Percentiles rank a stretch among this genome's conserved stretches.
Evolutionary conservation across 495 filamentous ascomycete genomes (phyloP).

Genomic region (Hyaloscypha hepaticicola): DNA sequence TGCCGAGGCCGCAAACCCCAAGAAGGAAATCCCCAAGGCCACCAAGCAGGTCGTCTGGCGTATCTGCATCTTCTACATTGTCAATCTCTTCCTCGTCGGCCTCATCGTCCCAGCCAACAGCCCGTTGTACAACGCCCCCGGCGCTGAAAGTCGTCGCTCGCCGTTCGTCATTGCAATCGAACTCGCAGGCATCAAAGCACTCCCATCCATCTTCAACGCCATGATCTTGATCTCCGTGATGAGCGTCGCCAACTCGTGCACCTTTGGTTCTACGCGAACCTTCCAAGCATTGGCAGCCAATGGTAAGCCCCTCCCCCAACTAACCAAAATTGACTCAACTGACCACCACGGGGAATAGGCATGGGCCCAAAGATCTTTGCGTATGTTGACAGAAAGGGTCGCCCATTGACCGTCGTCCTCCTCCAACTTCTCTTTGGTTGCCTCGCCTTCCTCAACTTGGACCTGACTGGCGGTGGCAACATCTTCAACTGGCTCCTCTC

Average conservation of each 20-base stretch:
- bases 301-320: slow-evolving; percentile 47
- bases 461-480: slow-evolving; percentile 38
- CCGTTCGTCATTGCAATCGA: slow-evolving; percentile 70
- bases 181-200: slow-evolving; percentile 60
- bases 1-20: slow-evolving; percentile 80
- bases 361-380: slow-evolving; percentile 58
- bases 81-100: slow-evolving; percentile 60
- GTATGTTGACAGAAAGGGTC: slow-evolving; percentile 58
- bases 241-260: slow-evolving; percentile 61
- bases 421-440: slow-evolving; percentile 53
- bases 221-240: slow-evolving; percentile 63
- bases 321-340: slow-evolving; percentile 40
- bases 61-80: slow-evolving; percentile 79
- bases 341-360: slow-evolving; percentile 42
- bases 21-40: slow-evolving; percentile 73
- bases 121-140: slow-evolving; percentile 55
- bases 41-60: slow-evolving; percentile 83
- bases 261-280: slow-evolving; percentile 62
- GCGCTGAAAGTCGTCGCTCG: slow-evolving; percentile 54
- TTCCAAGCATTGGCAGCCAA: slow-evolving; percentile 67
- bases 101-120: slow-evolving; percentile 46
- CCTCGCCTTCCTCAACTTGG: slow-evolving; percentile 52
- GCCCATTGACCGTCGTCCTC: slow-evolving; percentile 51
- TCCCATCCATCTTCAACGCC: slow-evolving; percentile 69
- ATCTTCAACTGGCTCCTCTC: slow-evolving; percentile 71